These are phyloP conservation scores for Thelonectria rubi DNA, from an alignment of 2,329 filamentous ascomycete species.

Conservation along the genomic window DNA sequence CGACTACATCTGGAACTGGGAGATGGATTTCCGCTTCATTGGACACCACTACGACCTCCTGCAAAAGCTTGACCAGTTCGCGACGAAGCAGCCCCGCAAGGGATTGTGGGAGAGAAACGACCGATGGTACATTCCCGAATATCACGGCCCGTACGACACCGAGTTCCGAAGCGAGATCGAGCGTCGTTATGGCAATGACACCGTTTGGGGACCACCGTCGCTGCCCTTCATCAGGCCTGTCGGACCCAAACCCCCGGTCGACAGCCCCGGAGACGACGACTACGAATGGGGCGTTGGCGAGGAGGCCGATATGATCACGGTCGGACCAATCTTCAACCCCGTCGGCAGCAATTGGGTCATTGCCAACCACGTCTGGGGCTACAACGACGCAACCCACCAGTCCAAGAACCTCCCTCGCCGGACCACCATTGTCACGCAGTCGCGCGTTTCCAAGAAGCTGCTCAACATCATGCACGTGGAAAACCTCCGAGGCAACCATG, in stretches of 20 bases:
- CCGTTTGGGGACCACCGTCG: conserved; percentile 73
- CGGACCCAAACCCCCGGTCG: conserved; percentile 69
- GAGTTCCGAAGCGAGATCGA: conserved; percentile 73
- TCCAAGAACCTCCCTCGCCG: conserved; percentile 72
- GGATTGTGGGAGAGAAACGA: conserved; percentile 79
- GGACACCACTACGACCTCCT: conserved; percentile 86
- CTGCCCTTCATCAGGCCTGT: conserved; percentile 69
- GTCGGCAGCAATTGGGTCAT: conserved; percentile 78
- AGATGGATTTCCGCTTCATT: conserved; percentile 81
- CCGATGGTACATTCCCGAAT: conserved; percentile 75
- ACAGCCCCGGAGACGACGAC: conserved; percentile 67
- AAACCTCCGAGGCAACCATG: conserved; percentile 76
- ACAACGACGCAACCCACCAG: conserved; percentile 59
- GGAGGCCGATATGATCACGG: conserved; percentile 76
- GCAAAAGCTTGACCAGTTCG: conserved; percentile 70
- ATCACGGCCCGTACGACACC: conserved; percentile 73
- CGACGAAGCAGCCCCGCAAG: conserved; percentile 73
- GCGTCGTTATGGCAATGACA: conserved; percentile 56
- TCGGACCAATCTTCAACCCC: conserved; percentile 83
- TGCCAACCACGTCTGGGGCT: conserved; percentile 73
- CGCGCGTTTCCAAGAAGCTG: conserved; percentile 75
- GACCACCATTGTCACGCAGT: conserved; percentile 81
- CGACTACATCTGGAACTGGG: conserved; percentile 88
- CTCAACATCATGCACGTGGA: conserved; percentile 82
- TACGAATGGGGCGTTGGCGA: conserved; percentile 82